Evolutionary conservation across 2,329 filamentous ascomycete genomes (phyloP), one percentile per base, ranked within the genome.

Genomic region (Botrytis galanthina): DNA sequence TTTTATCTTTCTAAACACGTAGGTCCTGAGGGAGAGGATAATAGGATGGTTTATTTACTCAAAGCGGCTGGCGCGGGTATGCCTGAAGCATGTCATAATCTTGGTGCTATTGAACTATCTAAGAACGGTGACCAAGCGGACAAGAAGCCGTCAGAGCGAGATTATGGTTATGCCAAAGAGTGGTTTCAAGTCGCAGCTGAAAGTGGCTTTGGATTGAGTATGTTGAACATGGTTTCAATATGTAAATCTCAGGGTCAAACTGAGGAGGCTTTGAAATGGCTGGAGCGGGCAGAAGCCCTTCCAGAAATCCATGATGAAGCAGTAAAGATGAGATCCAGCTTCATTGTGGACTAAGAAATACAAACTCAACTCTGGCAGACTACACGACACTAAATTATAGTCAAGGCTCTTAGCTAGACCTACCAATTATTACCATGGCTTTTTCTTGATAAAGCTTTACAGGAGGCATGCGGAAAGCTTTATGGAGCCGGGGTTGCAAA

Each of bases 21-120:
- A 59, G 70, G 73, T 29, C 48, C 74, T 14, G 75, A 72, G 0
- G 78, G 78, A 10, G n/a, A 63, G 18, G 68, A 75, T 14, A 74
- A 79, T 39, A 39, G 48, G 20, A 70, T 78, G 51, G 68, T 75
- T 0, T 81, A 80, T 72, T 46, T 81, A 16, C 63, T 79, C 3
- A 80, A 81, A 74, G 80, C 80, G 32, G 80, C 80, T 16, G 74
- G 75, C 1, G 77, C 78, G 0, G 80, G 80, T 2, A 75, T 81
- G 32, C 18, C 72, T 2, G 79, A 80, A 51, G 80, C 80, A n/a
- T 77, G 70, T n/a, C 77, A 79, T 29, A 78, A 79, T 68, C 75
- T 81, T 29, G 80, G 79, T n/a, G 73, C 67, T 18, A 46, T 80
- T 7, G 78, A 80, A 61, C 60, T 80, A 16, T 59, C 72, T 6